A percentile compares a stretch with the other conserved stretches of the same genome.
Conservation (phyloP, 768 basidiomycete species). For the Peribolospora baueri region DNA sequence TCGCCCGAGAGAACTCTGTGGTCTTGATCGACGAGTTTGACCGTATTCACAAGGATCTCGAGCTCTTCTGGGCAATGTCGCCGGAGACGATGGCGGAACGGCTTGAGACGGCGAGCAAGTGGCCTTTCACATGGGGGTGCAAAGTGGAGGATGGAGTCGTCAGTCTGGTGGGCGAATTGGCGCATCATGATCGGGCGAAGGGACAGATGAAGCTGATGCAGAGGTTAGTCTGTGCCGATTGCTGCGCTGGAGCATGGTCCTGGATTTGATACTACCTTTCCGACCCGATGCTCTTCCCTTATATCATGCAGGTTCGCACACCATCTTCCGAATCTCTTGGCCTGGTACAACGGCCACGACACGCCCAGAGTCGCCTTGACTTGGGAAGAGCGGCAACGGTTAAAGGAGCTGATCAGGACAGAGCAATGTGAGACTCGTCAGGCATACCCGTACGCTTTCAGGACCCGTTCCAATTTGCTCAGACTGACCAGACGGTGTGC, state of each 20-base stretch:
- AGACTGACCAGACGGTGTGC: too few relatives aligned
- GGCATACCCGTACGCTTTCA: background rate
- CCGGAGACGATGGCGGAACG: conserved; percentile 10
- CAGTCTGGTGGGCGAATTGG: conserved; percentile 10
- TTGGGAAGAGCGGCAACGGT: conserved; percentile 10
- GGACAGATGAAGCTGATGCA: conserved; percentile 10
- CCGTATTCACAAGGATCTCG: conserved; percentile 16
- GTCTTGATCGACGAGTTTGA: conserved; percentile 17
- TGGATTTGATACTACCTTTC: too few relatives aligned
- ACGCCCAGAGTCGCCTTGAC: conserved; percentile 9
- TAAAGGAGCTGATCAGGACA: conserved; percentile 8
- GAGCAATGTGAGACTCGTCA: conserved; percentile 10
- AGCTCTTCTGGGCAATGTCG: conserved; percentile 14
- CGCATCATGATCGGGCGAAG: conserved; percentile 12
- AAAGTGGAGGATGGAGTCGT: conserved; percentile 7
- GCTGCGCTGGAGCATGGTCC: too few relatives aligned
- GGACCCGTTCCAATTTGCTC: too few relatives aligned
- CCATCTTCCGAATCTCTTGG: conserved; percentile 12
- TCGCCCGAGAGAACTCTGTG: conserved; percentile 10
- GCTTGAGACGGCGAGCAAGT: conserved; percentile 2
- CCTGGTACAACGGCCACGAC: conserved; percentile 15
- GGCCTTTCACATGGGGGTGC: conserved; percentile 12
- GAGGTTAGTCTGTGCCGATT: background rate
- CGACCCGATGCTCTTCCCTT: too few relatives aligned
- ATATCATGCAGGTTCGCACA: conserved; percentile 1